Evolutionary conservation across 202 grass and related monocot genomes (phyloP), one percentile per base, ranked within the genome.

Genomic region (Musa balbisiana): DNA sequence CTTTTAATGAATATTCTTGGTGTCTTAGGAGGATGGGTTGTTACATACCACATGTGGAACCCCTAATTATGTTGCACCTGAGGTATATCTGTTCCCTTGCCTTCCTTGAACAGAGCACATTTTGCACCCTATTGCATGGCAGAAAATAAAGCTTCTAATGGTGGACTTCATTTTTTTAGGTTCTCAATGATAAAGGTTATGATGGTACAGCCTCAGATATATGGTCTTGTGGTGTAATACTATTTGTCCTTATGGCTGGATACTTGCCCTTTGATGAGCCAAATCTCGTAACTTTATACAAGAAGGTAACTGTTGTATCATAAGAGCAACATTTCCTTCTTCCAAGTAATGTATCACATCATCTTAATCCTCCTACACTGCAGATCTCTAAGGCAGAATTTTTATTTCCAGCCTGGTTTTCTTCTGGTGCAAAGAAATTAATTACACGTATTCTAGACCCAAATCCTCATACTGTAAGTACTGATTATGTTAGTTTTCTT

Each of bases 11-110:
- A 72, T 72, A 6, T 72, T 16, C 19, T 52, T 68, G 55, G 21
- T 80, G 2, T 8, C 13, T 51, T 75, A 96, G 92, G 86, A 86
- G 82, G 89, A 92, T 82, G 91, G 91, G 51, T 81, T 99, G 75
- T 82, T 99, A 67, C 95, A 99, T 84, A 99, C 95, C 76, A 85
- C 95, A 73, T 99, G 95, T 26, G 95, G 95, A 75, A 99, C 95
- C 16, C 95, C 95, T 75, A 99, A 99, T 73, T 99, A 99, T 73
- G 91, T 99, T 66, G 95, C 95, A 51, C 95, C 95, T 74, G 95
- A 99, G 95, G 95, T 99, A 81, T 74, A 26, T 71, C 53, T 53
- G 79, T 69, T 0, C 0, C 49, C 51, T 74, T 79, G 2, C 51
- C 69, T 53, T 43, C 29, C 11, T 51, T 22, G 49, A 51, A 73